These are phyloP conservation scores for Orbilia blumenaviensis DNA, from an alignment of 2,329 filamentous ascomycete species.

Conservation along the genomic window DNA sequence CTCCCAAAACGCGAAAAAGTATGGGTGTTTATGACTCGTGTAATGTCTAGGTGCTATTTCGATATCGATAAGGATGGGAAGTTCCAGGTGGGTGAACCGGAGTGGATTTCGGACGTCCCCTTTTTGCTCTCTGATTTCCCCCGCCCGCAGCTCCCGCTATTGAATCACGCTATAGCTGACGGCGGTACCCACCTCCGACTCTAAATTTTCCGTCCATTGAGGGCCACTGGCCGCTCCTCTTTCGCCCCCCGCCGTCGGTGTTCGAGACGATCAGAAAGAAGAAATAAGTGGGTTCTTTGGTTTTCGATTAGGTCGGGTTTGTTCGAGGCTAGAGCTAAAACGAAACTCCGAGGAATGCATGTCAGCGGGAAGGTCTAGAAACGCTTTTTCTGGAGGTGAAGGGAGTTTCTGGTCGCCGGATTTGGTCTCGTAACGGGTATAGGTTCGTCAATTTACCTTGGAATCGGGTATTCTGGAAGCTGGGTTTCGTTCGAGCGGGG, in stretches of 20 bases:
- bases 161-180: constrained; percentile 13
- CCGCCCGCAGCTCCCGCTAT: constrained; percentile 3
- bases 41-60: not conserved
- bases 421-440: constrained; percentile 16
- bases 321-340: constrained; percentile 18
- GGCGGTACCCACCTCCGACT: constrained; percentile 10
- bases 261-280: constrained; percentile 46
- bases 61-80: constrained; percentile 9
- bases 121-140: constrained; percentile 6
- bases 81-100: constrained; percentile 3
- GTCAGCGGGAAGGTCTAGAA: constrained; percentile 32
- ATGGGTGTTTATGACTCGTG: too few species aligned
- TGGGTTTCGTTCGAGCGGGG: not conserved
- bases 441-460: not conserved
- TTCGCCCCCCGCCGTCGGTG: not conserved
- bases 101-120: constrained; percentile 28
- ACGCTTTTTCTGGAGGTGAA: too few species aligned
- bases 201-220: constrained; percentile 48
- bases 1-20: not conserved
- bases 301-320: not conserved
- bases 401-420: not conserved
- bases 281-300: not conserved
- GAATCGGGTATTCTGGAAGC: constrained; percentile 23
- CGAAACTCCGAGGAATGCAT: constrained; percentile 23
- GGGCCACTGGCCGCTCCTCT: not conserved